Percentiles rank a stretch among this genome's conserved stretches.
Conservation (phyloP, 352 stramenopile species). For the Globisporangium perplexum region DNA sequence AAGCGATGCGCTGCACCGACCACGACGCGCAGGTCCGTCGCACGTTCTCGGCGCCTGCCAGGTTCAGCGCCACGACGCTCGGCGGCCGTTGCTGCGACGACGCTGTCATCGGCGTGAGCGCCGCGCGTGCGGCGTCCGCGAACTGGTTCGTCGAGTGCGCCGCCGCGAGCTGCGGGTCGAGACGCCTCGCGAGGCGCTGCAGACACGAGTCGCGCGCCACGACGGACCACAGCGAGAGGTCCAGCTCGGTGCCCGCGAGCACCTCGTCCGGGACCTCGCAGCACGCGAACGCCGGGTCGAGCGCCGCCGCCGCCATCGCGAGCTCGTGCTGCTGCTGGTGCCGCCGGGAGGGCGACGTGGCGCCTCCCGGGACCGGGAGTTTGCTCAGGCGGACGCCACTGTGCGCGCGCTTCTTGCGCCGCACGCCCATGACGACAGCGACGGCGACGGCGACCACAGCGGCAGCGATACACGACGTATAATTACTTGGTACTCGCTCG, state of each 20-base stretch:
- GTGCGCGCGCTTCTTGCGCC: conserved; percentile 35
- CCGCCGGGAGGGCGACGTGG: neutral
- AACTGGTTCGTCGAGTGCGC: conserved; percentile 7
- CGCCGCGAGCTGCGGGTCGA: neutral
- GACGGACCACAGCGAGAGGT: conserved; percentile 66
- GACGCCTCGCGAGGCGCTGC: conserved; percentile 18
- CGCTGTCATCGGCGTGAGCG: neutral
- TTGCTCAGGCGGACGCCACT: conserved; percentile 42
- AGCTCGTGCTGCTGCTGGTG: conserved; percentile 1
- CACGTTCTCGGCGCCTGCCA: conserved; percentile 56
- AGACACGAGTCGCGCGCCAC: conserved; percentile 59
- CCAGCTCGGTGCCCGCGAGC: conserved; percentile 43
- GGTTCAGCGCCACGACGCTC: conserved; percentile 27
- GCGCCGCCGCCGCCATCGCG: conserved; percentile 20
- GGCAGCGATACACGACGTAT: too few relatives aligned
- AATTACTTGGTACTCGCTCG: too few relatives aligned
- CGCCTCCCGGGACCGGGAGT: conserved; percentile 14
- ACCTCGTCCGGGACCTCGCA: conserved; percentile 58
- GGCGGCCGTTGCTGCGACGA: neutral
- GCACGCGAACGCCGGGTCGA: conserved; percentile 47
- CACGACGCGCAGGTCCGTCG: too few relatives aligned
- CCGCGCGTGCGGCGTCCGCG: neutral
- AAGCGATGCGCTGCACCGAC: neutral
- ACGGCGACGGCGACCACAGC: too few relatives aligned
- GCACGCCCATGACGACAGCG: conserved; percentile 18